Base-by-base conservation (phyloP, 2,329 filamentous ascomycete genomes). In the Epichloe hybrida region DNA sequence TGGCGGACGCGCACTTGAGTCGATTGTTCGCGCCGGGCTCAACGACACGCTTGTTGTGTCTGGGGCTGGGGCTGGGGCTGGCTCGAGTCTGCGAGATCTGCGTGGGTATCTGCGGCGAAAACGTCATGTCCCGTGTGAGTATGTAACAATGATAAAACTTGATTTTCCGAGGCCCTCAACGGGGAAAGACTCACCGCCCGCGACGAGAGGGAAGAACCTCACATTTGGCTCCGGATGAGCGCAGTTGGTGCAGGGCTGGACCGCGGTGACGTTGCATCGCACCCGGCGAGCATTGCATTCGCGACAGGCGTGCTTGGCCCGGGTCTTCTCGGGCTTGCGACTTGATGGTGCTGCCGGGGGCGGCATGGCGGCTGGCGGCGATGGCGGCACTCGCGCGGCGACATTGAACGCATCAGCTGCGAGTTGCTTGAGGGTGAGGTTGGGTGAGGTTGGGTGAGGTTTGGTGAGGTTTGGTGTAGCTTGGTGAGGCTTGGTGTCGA, bases 231-330 rank as follows among this genome's bases (percentile, higher is more conserved):
- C 59, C 57, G 3, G 62, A 56, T 6, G 53, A 40, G 52, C 51
- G 49, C 65, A 67, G 34, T 67, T 67, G 20, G 58, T 52, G 54
- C 65, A 67, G 12, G 65, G 65, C 39, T 63, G 58, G 17, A 51
- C 52, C 50, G 66, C 63, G 27, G 57, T 66, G 43, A 67, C 64
- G 54, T 67, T 61, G 57, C 65, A 67, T n/a, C 59, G 60, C 41
- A 67, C 63, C 11, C 65, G 59, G 8, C 65, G 59, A 37, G 58
- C 52, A 54, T 67, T 66, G 58, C 65, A 67, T 44, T 61, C 56
- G 43, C 62, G 61, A 51, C 65, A 67, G 20, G 64, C 65, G 49
- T 64, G 65, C 50, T 65, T 66, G 6, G 65, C 65, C 31, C 64
- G 60, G 31, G 59, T 59, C 48, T 63, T 61, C 40, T 60, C 62